These are phyloP conservation scores for Tolypocladium cylindrosporum DNA, from an alignment of 2,329 filamentous ascomycete genomes.

Conservation along the genomic window DNA sequence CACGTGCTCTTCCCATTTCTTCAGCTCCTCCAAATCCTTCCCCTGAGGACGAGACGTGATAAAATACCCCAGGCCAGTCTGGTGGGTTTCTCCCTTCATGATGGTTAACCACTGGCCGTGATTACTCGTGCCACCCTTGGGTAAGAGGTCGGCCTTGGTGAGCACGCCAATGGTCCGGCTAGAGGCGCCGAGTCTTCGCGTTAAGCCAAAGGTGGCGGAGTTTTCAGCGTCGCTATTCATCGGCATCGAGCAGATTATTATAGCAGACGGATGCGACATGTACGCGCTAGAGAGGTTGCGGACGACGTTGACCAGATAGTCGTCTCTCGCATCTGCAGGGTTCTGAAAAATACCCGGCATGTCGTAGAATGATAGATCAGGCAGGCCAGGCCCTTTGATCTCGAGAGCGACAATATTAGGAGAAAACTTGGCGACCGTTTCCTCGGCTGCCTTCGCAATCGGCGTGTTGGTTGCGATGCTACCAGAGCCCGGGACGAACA, in stretches of 20 bases:
- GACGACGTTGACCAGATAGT: constrained; percentile 62
- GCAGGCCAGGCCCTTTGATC: constrained; percentile 61
- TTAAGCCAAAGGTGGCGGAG: constrained; percentile 58
- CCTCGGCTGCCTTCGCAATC: constrained; percentile 24
- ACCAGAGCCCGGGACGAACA: constrained; percentile 44
- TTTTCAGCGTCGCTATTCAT: constrained; percentile 74
- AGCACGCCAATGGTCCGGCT: constrained; percentile 62
- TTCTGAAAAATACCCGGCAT: constrained; percentile 74
- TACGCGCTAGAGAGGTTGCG: constrained; percentile 61
- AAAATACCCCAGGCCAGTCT: constrained; percentile 66
- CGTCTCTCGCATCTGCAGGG: constrained; percentile 51
- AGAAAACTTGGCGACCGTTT: constrained; percentile 57
- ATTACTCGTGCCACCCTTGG: constrained; percentile 31
- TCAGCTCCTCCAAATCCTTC: constrained; percentile 41
- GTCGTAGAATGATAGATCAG: constrained; percentile 74
- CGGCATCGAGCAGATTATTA: constrained; percentile 67
- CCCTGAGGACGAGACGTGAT: constrained; percentile 59
- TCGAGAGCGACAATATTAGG: constrained; percentile 73
- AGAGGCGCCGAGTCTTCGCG: constrained; percentile 46
- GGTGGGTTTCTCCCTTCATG: constrained; percentile 50
- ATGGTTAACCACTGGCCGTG: constrained; percentile 51
- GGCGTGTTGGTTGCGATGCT: constrained; percentile 25
- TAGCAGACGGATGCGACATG: constrained; percentile 56
- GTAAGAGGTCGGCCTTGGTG: constrained; percentile 73
- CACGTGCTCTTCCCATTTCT: constrained; percentile 40